Evolutionary conservation across 1,139 yeast species (phyloP), one percentile per base, ranked within the genome.

Genomic region (Saccharomycopsis hybrid): DNA sequence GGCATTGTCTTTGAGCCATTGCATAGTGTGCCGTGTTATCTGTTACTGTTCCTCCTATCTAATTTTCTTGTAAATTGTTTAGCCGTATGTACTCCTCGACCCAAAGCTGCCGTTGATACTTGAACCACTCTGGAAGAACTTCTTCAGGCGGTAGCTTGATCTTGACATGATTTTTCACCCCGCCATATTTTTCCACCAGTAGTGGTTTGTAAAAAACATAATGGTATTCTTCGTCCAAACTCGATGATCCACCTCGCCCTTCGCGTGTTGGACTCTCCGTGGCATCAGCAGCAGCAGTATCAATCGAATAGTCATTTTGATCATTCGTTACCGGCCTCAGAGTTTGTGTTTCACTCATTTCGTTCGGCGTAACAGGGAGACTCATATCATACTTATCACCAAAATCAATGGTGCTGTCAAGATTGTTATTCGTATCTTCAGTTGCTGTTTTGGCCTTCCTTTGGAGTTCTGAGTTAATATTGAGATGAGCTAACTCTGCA

Each of bases 121-220:
- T 68, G 58, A 85, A 85, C 96, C 96, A 87, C 2, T 65, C 70
- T 0, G 95, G 95, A 35, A 87, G 69, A 46, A 74, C 71, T 31
- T 70, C 66, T 51, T 80, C 86, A 2, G 74, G 69, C 0, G 95
- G 95, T 5, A 86, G 69, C 51, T 70, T 70, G 47, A 84, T 66
- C 24, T 61, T 60, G 18, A 73, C 61, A 2, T 58, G 48, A 2
- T 58, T 58, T 24, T 47, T 38, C 29, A 49, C 40, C n/a, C 48
- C 43, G 8, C 47, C 49, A 41, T 40, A 52, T 7, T 51, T 52
- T 1, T 55, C 54, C 7, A 51, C 55, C 4, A 40, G 42, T n/a
- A 46, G 37, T n/a, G 63, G 56, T 8, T 54, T 44, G 45, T 63
- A 62, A 42, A 62, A 62, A 27, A 44, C 48, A 42, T 52, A 46